phyloP scores from a whole-genome alignment of 2,329 filamentous ascomycete species.

The Ophiocordyceps camponoti-saundersi region DNA sequence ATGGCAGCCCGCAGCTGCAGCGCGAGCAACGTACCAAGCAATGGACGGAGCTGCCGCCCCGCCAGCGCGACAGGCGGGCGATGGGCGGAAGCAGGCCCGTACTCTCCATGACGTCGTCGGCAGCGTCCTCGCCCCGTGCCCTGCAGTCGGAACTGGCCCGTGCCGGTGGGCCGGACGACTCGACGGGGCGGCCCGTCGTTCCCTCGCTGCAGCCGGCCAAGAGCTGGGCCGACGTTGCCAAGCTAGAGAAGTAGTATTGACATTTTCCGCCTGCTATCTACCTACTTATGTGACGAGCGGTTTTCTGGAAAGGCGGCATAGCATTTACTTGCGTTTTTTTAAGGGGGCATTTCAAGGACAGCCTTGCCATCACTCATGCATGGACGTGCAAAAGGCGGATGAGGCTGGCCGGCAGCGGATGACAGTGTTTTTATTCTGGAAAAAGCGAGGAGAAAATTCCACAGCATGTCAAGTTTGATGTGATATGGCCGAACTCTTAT shows the following conservation, averaged over 20 bases:
- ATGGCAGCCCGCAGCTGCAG: conserved; percentile 13
- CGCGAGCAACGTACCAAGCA: conserved; percentile 4
- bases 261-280: too few relatives aligned
- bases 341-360: too few relatives aligned
- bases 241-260: conserved; percentile 6
- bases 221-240: conserved; percentile 24
- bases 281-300: too few relatives aligned
- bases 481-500: too few relatives aligned
- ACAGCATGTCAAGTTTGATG: too few relatives aligned
- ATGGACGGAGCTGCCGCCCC: conserved; percentile 10
- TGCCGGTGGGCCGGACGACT: conserved; percentile 4
- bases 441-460: too few relatives aligned
- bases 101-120: conserved; percentile 11
- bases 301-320: too few relatives aligned
- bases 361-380: too few relatives aligned
- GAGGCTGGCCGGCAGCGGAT: too few relatives aligned
- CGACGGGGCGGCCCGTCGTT: conserved; percentile 7
- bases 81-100: conserved; percentile 7
- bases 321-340: too few relatives aligned
- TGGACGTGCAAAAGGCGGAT: too few relatives aligned
- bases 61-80: background rate
- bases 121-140: conserved; percentile 14
- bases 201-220: conserved; percentile 17
- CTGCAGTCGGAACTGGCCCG: conserved; percentile 3
- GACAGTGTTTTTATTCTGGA: too few relatives aligned